Evolutionary conservation across 352 stramenopile genomes (phyloP).

Genomic region (Phytopythium kandeliae): DNA sequence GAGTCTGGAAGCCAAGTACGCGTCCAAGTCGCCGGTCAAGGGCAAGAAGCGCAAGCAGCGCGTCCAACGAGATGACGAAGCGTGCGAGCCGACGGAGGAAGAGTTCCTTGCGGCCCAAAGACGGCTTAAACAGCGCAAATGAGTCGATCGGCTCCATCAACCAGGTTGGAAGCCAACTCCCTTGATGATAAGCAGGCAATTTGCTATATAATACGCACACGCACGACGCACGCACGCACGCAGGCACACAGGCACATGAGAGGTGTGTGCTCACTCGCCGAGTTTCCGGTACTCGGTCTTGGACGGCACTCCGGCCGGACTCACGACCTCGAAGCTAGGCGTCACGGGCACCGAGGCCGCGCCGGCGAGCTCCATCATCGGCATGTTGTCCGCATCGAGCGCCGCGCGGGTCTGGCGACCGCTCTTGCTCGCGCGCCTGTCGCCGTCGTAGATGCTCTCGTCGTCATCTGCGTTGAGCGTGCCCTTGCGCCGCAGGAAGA

Average conservation of each 20-base stretch:
- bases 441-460: background rate
- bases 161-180: too few species aligned
- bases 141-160: constrained; percentile 1
- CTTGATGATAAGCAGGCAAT: too few species aligned
- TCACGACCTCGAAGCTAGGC: background rate
- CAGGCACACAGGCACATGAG: too few species aligned
- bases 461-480: constrained; percentile 3
- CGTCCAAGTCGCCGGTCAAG: constrained; percentile 30
- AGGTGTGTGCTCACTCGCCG: background rate
- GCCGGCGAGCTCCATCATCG: background rate
- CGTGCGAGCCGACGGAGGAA: constrained; percentile 45
- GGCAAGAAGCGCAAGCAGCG: constrained; percentile 29
- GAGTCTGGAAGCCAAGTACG: constrained; percentile 61
- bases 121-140: constrained; percentile 36
- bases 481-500: constrained; percentile 55
- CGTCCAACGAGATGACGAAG: constrained; percentile 15
- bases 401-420: background rate
- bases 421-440: background rate
- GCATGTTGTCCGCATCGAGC: background rate
- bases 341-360: background rate
- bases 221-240: too few species aligned
- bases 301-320: background rate
- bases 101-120: constrained; percentile 55
- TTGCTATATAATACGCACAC: too few species aligned
- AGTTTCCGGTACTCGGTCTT: background rate